Base-by-base conservation (phyloP, 140 eudicot species). In the Erigeron philadelphicus region DNA sequence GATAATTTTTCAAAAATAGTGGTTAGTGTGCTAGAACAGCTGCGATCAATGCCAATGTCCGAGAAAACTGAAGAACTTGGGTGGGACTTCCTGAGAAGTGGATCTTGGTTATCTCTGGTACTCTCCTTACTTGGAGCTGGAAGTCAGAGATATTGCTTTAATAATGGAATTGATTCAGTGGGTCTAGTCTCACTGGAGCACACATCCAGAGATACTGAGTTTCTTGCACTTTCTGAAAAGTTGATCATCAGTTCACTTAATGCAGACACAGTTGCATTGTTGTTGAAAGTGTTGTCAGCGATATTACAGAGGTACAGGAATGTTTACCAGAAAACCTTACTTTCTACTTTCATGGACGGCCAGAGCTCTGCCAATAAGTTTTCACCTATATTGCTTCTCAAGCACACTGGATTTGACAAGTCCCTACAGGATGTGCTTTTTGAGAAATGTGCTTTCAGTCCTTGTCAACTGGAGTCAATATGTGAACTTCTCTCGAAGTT, bases 21-120 rank as follows among this genome's bases (percentile, higher is more conserved):
- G 38, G 65, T 84, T 67, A 25, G 68, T 71, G 79, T 87, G 83
- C 87, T 93, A 55, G 82, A 89, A 68, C 86, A 77, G 75, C 76
- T 93, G 75, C 80, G 83, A 67, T 77, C 80, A 60, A 66, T 82
- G 66, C 76, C 57, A 47, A 35, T 61, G 56, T 50, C 72, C 8
- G 90, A 82, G 57, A 86, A 83, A 60, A 56, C 76, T 12, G 70
- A 69, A 65, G 87, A 81, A 67, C 77, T 83, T 57, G 85, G 94
- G 18, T 93, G 94, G 96, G 89, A 89, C 72, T 87, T 89, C 25
- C 72, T 89, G 66, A 81, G 93, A 77, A 71, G 75, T 59, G 90
- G 95, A n/a, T 87, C 96, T 63, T 93, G 90, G 95, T 81, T 93
- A 44, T 84, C 97, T 61, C 75, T 93, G 25, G 82, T 84, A 35